phyloP scores from a whole-genome alignment of 2,329 filamentous ascomycete species.

The Aspergillus sp. region DNA sequence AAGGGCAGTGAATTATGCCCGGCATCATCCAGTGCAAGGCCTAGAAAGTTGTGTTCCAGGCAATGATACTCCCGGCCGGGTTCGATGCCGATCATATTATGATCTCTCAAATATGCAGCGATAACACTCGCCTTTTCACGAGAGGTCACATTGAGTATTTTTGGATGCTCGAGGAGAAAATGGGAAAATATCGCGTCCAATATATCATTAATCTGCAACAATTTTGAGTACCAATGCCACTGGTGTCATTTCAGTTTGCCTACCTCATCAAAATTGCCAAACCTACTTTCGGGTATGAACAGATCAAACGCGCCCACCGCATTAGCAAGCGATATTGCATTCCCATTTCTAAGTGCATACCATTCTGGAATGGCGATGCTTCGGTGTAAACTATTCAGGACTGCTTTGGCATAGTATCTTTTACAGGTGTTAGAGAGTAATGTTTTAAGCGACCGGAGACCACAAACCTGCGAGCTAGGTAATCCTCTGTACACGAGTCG shows the following conservation, averaged over 20 bases:
- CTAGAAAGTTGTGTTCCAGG: slow-evolving; percentile 84
- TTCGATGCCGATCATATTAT: slow-evolving; percentile 70
- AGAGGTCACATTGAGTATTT: slow-evolving; percentile 58
- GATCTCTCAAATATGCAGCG: slow-evolving; percentile 66
- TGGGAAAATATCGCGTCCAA: slow-evolving; percentile 63
- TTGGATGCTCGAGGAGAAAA: slow-evolving; percentile 55
- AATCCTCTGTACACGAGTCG: slow-evolving; percentile 65
- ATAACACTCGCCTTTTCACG: slow-evolving; percentile 68
- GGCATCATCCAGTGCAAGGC: slow-evolving; percentile 70
- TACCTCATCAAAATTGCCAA: slow-evolving; percentile 73
- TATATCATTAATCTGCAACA: slow-evolving; percentile 57
- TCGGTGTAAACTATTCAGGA: slow-evolving; percentile 78
- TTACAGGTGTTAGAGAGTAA: slow-evolving; percentile 1
- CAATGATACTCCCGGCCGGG: slow-evolving; percentile 71
- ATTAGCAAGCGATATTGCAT: slow-evolving; percentile 64
- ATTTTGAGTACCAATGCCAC: slow-evolving; percentile 14
- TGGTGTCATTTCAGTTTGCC: slow-evolving; percentile 19
- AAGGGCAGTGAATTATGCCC: slow-evolving; percentile 80
- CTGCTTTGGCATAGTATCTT: slow-evolving; percentile 72
- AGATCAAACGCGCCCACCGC: slow-evolving; percentile 83
- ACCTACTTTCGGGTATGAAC: slow-evolving; percentile 74
- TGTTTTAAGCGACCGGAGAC: background rate
- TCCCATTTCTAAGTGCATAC: slow-evolving; percentile 56
- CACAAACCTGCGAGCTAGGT: slow-evolving; percentile 66
- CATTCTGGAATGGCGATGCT: slow-evolving; percentile 76